Evolutionary conservation across 768 basidiomycete species (phyloP).

Genomic region (Boletus vermiculosoides): DNA sequence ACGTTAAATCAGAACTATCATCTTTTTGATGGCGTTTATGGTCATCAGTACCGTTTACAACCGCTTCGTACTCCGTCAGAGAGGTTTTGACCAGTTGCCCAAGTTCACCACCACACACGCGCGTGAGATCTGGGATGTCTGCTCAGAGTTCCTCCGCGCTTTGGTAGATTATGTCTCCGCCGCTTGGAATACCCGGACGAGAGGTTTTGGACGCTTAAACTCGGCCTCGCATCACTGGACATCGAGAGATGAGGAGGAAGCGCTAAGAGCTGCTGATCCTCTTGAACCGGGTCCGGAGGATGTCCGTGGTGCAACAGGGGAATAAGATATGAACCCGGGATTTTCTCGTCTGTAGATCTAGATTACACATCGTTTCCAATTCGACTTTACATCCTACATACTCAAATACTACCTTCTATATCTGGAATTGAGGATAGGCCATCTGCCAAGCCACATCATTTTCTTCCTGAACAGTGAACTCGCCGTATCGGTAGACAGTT

Average conservation of each 20-base stretch:
- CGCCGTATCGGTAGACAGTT: not conserved
- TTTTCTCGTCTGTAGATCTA: conserved; percentile 15
- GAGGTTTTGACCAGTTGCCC: conserved; percentile 73
- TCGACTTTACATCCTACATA: not conserved
- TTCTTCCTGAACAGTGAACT: conserved; percentile 1
- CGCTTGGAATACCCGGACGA: conserved; percentile 19
- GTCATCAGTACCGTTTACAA: conserved; percentile 74
- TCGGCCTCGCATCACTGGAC: conserved; percentile 32
- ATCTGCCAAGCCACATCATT: conserved; percentile 16
- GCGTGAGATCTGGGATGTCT: conserved; percentile 23
- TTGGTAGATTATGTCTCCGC: conserved; percentile 10
- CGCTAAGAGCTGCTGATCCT: conserved; percentile 23
- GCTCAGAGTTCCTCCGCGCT: conserved; percentile 17
- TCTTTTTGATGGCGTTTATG: conserved; percentile 62
- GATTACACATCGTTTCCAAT: not conserved
- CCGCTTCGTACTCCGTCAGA: conserved; percentile 67
- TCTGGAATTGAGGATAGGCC: conserved; percentile 10
- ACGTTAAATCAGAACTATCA: conserved; percentile 43
- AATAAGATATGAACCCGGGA: not conserved
- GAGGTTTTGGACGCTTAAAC: conserved; percentile 17
- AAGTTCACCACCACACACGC: conserved; percentile 43
- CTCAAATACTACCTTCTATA: conserved; percentile 26
- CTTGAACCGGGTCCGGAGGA: conserved; percentile 17
- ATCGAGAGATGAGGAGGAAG: conserved; percentile 33
- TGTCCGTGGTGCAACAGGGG: not conserved